Base-by-base conservation (phyloP, 2,329 filamentous ascomycete species). In the Verticillium zaregamsianum region DNA sequence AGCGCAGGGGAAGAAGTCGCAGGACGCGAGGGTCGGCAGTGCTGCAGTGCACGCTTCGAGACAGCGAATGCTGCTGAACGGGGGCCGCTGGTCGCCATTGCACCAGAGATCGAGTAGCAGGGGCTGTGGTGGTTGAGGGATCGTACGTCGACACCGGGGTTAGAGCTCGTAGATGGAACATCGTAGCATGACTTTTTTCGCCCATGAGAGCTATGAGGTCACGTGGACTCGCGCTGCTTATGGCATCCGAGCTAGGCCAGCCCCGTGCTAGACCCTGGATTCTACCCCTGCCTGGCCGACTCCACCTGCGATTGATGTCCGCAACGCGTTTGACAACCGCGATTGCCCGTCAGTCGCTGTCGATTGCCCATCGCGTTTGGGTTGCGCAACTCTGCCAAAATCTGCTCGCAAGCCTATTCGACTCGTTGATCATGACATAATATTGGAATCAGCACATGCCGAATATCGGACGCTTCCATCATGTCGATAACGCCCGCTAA, bases 401-500 rank as follows among this genome's bases (percentile, higher is more conserved):
- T 35, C 33, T 35, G 14, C 9, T 1, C 33, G 14, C 9, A 14
- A 9, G 33, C 11, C 33, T 14, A 35, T 33, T 32, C 39, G 31
- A 23, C 49, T 5, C 23, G 9, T 31, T 28, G 14, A 59, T 31
- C 17, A 64, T 64, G 63, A 17, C 45, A 54, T 63, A 33, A 59
- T 25, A 33, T 20, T 33, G 28, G 2, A 12, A 3, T 2, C 31
- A 39, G 35, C 56, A 20, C 33, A 59, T 12, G 12, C n/a, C 31
- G 6, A 12, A 8, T 40, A 33, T n/a, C n/a, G 31, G n/a, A 35
- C 9, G 8, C 9, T 14, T 39, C 64, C 11, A 73, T 62, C 45
- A 68, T 77, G 54, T 68, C 65, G 45, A 55, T 54, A 5, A 28
- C 45, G 58, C 63, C 49, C 59, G 60, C 62, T 57, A 62, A 20